phyloP scores from a whole-genome alignment of 192 early-diverging fungal species.

The Entomortierella parvispora region DNA sequence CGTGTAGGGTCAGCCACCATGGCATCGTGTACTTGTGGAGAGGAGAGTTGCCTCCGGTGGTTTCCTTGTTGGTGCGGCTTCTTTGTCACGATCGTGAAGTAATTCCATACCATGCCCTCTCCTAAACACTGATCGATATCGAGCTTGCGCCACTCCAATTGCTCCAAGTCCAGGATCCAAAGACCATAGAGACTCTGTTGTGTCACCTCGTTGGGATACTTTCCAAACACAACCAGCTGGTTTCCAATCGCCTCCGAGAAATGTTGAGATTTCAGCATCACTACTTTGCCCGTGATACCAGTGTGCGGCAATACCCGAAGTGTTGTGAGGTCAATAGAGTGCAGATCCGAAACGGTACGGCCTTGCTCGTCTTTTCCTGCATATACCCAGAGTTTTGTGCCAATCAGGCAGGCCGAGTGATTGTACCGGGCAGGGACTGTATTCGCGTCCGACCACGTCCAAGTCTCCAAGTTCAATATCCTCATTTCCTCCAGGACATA shows the following conservation, averaged over 20 bases:
- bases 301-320: conserved; percentile 49
- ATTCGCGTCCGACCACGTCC: conserved; percentile 61
- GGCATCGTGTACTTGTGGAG: not conserved
- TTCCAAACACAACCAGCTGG: conserved; percentile 63
- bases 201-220: conserved; percentile 51
- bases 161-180: conserved; percentile 69
- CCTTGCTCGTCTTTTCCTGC: conserved; percentile 65
- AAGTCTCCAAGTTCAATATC: conserved; percentile 67
- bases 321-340: conserved; percentile 61
- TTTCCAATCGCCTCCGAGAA: conserved; percentile 67
- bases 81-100: conserved; percentile 61
- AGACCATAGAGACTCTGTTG: conserved; percentile 53
- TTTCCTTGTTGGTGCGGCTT: conserved; percentile 13
- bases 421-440: conserved; percentile 60
- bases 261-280: conserved; percentile 66
- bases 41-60: not conserved
- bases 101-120: conserved; percentile 66
- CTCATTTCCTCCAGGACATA: conserved; percentile 62
- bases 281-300: conserved; percentile 55
- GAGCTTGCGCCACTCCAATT: conserved; percentile 64
- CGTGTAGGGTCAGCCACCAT: not conserved
- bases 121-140: conserved; percentile 57
- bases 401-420: conserved; percentile 65
- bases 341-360: conserved; percentile 62
- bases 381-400: conserved; percentile 67